phyloP scores from a whole-genome alignment of 2,329 filamentous ascomycete genomes.

The Ophiocordyceps camponoti-saundersi region DNA sequence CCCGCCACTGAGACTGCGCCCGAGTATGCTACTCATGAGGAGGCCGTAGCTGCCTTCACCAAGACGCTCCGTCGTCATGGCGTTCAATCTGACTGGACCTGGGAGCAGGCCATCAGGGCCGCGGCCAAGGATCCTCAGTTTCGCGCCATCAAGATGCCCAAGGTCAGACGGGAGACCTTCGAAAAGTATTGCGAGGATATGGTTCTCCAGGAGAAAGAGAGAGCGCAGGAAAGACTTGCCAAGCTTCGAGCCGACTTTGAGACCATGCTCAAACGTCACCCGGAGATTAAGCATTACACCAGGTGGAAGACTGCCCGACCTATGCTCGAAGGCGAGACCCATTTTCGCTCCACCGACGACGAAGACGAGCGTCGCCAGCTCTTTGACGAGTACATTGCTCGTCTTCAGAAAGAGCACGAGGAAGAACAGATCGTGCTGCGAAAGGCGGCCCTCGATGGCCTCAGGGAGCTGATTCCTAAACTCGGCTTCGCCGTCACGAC shows the following conservation, averaged over 20 bases:
- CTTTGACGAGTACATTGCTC: slow-evolving; percentile 82
- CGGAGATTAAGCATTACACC: slow-evolving; percentile 93
- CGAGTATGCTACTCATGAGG: slow-evolving; percentile 63
- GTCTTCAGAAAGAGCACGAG: slow-evolving; percentile 64
- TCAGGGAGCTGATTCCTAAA: slow-evolving; percentile 60
- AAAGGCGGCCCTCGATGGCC: slow-evolving; percentile 69
- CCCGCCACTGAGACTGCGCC: slow-evolving; percentile 53
- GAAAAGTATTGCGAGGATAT: slow-evolving; percentile 90
- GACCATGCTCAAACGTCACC: slow-evolving; percentile 89
- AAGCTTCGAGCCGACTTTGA: slow-evolving; percentile 90
- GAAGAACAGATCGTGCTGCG: slow-evolving; percentile 58
- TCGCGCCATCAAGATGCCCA: slow-evolving; percentile 81
- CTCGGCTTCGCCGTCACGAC: slow-evolving; percentile 85
- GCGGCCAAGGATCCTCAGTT: slow-evolving; percentile 87
- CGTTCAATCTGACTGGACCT: slow-evolving; percentile 82
- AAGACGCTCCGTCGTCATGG: slow-evolving; percentile 75
- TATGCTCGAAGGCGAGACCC: slow-evolving; percentile 87
- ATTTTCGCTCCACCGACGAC: slow-evolving; percentile 79
- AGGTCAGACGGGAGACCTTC: slow-evolving; percentile 77
- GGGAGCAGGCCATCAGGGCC: slow-evolving; percentile 74
- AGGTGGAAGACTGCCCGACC: slow-evolving; percentile 92
- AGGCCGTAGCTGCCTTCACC: slow-evolving; percentile 83
- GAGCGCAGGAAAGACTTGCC: slow-evolving; percentile 77
- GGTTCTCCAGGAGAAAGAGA: slow-evolving; percentile 82
- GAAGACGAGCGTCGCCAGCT: slow-evolving; percentile 77